Evolutionary conservation across 805 yeast species (phyloP).

Genomic region (Sugiyamaella smithiae): DNA sequence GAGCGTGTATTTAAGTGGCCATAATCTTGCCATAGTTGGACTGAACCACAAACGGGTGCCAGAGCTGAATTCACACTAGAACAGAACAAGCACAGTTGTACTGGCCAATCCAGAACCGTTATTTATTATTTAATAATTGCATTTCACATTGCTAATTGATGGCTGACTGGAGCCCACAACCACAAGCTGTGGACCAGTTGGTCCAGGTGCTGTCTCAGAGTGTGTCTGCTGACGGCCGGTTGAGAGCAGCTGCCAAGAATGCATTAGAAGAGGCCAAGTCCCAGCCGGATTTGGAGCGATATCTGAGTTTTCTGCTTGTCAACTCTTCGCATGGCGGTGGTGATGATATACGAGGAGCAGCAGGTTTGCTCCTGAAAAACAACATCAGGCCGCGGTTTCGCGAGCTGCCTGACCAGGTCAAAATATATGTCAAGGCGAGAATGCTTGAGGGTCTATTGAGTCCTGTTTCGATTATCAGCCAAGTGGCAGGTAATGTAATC

Average conservation of each 20-base stretch:
- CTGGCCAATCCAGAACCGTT: no score
- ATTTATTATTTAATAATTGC: no score
- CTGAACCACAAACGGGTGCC: no score
- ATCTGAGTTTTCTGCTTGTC: slow-evolving; percentile 67
- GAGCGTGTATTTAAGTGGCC: no score
- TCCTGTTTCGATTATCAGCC: slow-evolving; percentile 61
- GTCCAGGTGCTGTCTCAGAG: slow-evolving; percentile 67
- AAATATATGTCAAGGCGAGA: slow-evolving; percentile 45
- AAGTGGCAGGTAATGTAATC: slow-evolving; percentile 86
- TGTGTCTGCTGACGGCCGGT: slow-evolving; percentile 53
- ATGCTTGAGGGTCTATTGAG: slow-evolving; percentile 51
- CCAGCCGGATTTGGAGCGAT: slow-evolving; percentile 79
- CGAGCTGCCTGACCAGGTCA: slow-evolving; percentile 35
- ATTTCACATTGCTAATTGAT: no score
- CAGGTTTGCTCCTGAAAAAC: slow-evolving; percentile 84
- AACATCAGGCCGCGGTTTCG: slow-evolving; percentile 45
- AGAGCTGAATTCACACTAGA: no score
- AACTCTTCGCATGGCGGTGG: slow-evolving; percentile 44
- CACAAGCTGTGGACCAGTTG: slow-evolving; percentile 59
- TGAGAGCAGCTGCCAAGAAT: slow-evolving; percentile 63
- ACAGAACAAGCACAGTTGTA: no score
- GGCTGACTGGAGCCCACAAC: slow-evolving; percentile 62
- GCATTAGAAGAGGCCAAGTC: slow-evolving; percentile 66
- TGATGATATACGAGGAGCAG: slow-evolving; percentile 74
- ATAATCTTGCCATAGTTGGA: no score